Evolutionary conservation across 352 stramenopile genomes (phyloP), one percentile per base, ranked within the genome.

Genomic region (Globisporangium carolinianum): DNA sequence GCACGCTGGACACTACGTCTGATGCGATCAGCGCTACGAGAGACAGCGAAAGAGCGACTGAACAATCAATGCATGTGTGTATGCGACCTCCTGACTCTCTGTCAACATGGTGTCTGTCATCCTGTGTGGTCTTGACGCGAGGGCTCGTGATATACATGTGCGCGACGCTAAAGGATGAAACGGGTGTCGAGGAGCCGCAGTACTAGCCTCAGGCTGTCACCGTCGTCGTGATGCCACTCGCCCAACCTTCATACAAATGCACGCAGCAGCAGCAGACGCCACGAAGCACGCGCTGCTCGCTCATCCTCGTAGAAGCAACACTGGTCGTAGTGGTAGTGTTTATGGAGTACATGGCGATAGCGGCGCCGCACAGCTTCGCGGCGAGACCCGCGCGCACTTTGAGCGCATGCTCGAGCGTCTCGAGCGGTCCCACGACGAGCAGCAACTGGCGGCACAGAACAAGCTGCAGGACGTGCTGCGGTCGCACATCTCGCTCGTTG

Each of bases 371-470:
- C 39, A 75, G 49, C 55, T 87, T 14, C 86, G 76, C 39, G 72
- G 86, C 8, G 72, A 80, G 37, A 89, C 75, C 24, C 74, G 76
- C 4, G 53, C 63, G 15, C 76, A 83, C 57, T 89, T 75, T 54
- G 76, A 86, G 53, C 50, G 72, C 58, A 68, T 77, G 42, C 57
- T 86, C 11, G 56, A 75, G 58, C 66, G 71, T 1, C 67, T 75
- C 51, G 72, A 86, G 24, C 58, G 52, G 10, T 53, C 67, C 39
- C 65, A 86, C 53, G 76, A 86, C 53, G 66, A 69, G 17, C 68
- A 83, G 59, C 49, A 78, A 10, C 66, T 77, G 35, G 52, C 39
- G 10, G 24, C 78, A 42, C 76, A 82, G 35, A 53, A 58, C 9
- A 66, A 73, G 47, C 67, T 87, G 6, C 66, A 73, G 57, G 62